These are phyloP conservation scores for Pyrenochaeta sp. DNA, from an alignment of 2,329 filamentous ascomycete species.

Conservation along the genomic window DNA sequence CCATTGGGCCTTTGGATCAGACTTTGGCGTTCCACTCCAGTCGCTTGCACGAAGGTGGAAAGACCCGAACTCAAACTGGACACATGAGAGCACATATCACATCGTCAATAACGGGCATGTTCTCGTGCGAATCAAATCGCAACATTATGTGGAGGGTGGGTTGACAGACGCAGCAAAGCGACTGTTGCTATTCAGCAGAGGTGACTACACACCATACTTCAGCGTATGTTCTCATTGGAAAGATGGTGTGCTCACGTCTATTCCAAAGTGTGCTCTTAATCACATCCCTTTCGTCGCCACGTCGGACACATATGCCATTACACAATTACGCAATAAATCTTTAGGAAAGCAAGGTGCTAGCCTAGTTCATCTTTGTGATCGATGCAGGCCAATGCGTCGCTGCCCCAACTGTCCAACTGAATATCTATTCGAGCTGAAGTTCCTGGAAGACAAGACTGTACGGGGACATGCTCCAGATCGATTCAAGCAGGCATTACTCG, in stretches of 20 bases:
- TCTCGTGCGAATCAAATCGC: constrained; percentile 66
- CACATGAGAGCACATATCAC: constrained; percentile 62
- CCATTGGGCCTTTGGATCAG: constrained; percentile 57
- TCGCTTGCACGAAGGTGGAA: constrained; percentile 63
- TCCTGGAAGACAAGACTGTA: constrained; percentile 62
- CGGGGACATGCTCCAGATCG: constrained; percentile 50
- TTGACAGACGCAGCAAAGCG: constrained; percentile 63
- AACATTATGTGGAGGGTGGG: constrained; percentile 59
- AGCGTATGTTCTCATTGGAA: constrained; percentile 70
- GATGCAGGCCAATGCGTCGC: constrained; percentile 66
- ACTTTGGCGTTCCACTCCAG: constrained; percentile 42
- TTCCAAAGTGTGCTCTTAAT: constrained; percentile 68
- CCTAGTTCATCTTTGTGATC: constrained; percentile 62
- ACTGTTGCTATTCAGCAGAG: constrained; percentile 65
- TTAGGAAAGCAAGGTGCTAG: constrained; percentile 48
- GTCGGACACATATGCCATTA: constrained; percentile 51
- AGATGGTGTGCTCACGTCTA: constrained; percentile 66
- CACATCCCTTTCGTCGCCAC: constrained; percentile 61
- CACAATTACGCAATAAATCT: constrained; percentile 45
- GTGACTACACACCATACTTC: constrained; percentile 70
- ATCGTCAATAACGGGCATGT: constrained; percentile 63
- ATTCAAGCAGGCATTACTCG: constrained; percentile 68
- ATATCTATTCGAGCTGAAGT: constrained; percentile 68
- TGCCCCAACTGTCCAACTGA: constrained; percentile 70
- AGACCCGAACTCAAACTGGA: constrained; percentile 61